Evolutionary conservation across 305 asterid species (phyloP).

Genomic region (Solanum hybrid): DNA sequence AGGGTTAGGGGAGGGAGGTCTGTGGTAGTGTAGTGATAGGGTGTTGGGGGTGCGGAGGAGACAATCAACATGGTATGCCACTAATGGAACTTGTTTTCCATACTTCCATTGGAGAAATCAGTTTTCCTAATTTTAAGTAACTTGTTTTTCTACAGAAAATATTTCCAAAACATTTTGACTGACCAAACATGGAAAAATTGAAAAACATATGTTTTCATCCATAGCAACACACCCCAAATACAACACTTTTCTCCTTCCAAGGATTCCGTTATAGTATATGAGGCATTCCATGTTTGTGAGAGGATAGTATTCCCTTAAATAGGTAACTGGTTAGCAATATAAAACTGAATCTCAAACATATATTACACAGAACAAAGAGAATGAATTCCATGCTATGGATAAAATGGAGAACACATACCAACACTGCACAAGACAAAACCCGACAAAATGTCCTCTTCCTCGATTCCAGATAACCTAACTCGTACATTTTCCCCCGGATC

Average conservation of each 20-base stretch:
- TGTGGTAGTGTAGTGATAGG: background rate
- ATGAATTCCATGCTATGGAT: background rate
- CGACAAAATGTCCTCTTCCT: conserved; percentile 70
- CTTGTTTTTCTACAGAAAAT: background rate
- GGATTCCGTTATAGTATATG: background rate
- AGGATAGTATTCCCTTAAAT: background rate
- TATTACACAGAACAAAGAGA: background rate
- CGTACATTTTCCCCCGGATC: conserved; percentile 98
- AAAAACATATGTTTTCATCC: background rate
- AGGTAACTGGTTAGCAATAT: background rate
- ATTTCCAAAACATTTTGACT: background rate
- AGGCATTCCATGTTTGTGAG: background rate
- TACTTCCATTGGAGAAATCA: background rate
- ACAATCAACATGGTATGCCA: background rate
- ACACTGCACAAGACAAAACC: conserved; percentile 70
- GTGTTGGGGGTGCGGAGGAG: background rate
- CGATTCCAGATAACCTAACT: conserved; percentile 78
- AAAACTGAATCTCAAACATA: background rate
- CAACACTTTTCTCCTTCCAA: background rate
- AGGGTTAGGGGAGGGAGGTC: background rate
- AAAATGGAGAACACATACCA: conserved; percentile 33
- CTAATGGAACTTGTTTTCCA: background rate
- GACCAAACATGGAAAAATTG: background rate
- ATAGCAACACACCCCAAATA: background rate
- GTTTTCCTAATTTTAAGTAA: background rate